phyloP scores from a whole-genome alignment of 441 rosid genomes.

The Euphorbia corollata region DNA sequence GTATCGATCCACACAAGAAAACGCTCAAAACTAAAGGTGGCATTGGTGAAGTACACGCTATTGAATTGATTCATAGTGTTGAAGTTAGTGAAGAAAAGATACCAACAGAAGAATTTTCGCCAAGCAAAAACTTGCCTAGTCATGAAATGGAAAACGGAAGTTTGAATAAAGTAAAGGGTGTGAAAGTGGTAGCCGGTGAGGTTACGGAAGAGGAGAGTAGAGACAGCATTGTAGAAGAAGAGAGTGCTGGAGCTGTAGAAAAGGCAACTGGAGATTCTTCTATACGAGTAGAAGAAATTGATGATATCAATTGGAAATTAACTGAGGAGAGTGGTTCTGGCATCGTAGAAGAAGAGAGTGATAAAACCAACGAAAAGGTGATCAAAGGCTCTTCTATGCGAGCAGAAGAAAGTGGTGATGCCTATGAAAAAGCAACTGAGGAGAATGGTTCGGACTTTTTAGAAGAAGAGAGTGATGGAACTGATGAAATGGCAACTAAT shows the following conservation, averaged over 20 bases:
- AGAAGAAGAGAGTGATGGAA: conserved; percentile 20
- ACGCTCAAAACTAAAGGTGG: conserved; percentile 26
- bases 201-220: conserved; percentile 16
- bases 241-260: conserved; percentile 14
- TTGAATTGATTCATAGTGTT: conserved; percentile 27
- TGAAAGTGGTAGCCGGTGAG: conserved; percentile 13
- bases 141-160: conserved; percentile 31
- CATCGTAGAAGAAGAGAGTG: too few relatives aligned
- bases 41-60: conserved; percentile 29
- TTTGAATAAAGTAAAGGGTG: conserved; percentile 24
- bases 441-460: conserved; percentile 19
- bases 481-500: conserved; percentile 22
- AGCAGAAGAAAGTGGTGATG: too few relatives aligned
- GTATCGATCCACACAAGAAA: conserved; percentile 22
- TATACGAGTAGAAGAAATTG: conserved; percentile 20
- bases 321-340: too few relatives aligned
- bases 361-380: too few relatives aligned
- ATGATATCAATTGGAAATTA: background rate
- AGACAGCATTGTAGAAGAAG: conserved; percentile 21
- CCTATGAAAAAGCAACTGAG: too few relatives aligned
- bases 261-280: conserved; percentile 28
- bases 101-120: conserved; percentile 21
- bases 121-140: conserved; percentile 13
- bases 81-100: conserved; percentile 23
- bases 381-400: too few relatives aligned